phyloP scores from a whole-genome alignment of 2,329 filamentous ascomycete species.

The Alternaria sp. region DNA sequence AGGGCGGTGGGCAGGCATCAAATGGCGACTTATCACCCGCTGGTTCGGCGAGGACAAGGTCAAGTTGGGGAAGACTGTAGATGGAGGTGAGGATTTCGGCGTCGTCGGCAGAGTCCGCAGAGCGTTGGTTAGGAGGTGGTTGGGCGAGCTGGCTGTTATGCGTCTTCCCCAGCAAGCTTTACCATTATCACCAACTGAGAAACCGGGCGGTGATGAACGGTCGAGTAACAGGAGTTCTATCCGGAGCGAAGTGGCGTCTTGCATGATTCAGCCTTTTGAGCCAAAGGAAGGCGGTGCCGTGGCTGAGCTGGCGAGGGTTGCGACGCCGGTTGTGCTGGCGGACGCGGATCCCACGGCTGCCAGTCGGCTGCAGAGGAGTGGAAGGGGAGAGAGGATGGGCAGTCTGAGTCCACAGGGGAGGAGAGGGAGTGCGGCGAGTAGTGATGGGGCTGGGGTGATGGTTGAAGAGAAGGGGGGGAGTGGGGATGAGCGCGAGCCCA shows the following conservation, averaged over 20 bases:
- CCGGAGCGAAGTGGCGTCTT: background rate
- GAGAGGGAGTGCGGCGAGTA: conserved; percentile 24
- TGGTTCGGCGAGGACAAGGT: conserved; percentile 58
- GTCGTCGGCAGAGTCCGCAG: conserved; percentile 50
- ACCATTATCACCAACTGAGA: background rate
- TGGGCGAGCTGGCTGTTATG: conserved; percentile 45
- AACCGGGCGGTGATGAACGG: background rate
- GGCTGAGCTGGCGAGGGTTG: conserved; percentile 43
- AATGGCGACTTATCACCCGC: conserved; percentile 57
- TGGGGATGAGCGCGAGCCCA: background rate
- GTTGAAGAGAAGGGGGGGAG: conserved; percentile 48
- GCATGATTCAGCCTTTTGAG: background rate
- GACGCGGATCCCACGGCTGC: conserved; percentile 49
- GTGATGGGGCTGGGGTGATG: conserved; percentile 50
- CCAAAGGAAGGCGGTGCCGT: conserved; percentile 41
- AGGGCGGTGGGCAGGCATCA: conserved; percentile 50
- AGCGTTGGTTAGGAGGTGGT: conserved; percentile 53
- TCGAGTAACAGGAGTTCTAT: background rate
- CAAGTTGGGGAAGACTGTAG: conserved; percentile 43
- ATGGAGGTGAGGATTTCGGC: conserved; percentile 52
- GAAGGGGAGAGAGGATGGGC: conserved; percentile 32
- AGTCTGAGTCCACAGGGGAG: conserved; percentile 47
- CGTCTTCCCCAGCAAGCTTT: conserved; percentile 10
- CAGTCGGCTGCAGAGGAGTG: conserved; percentile 30
- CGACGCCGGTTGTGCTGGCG: conserved; percentile 49